A percentile compares a stretch with the other conserved stretches of the same genome.
These are phyloP conservation scores for Nothopassalora personata DNA, from an alignment of 2,329 filamentous ascomycete genomes.

Conservation along the genomic window DNA sequence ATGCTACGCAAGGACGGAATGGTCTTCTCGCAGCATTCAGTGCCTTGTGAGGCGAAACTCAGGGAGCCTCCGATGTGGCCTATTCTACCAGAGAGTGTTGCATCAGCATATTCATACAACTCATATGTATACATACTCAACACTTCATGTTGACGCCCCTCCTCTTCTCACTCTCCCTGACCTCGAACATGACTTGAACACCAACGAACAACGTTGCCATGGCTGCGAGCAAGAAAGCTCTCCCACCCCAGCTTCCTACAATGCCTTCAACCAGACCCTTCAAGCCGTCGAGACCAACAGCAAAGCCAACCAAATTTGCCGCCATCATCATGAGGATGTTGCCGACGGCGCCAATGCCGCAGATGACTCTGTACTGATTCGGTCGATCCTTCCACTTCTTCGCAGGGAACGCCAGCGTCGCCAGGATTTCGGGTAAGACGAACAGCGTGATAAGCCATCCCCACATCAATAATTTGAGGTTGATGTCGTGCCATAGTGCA, in stretches of 20 bases:
- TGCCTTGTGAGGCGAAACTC: too few species aligned
- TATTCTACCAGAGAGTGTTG: not conserved
- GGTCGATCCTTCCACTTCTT: slow-evolving; percentile 65
- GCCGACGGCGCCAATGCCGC: slow-evolving; percentile 70
- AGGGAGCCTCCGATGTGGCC: too few species aligned
- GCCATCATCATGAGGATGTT: slow-evolving; percentile 95
- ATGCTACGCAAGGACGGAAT: too few species aligned
- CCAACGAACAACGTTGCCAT: slow-evolving; percentile 75
- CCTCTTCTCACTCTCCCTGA: slow-evolving; percentile 76
- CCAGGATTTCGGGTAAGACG: slow-evolving; percentile 80
- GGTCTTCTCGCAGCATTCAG: too few species aligned
- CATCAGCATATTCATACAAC: not conserved
- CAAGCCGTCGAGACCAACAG: slow-evolving; percentile 82
- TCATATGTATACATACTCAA: slow-evolving; percentile 35
- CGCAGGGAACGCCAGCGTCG: slow-evolving; percentile 65
- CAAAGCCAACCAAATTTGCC: slow-evolving; percentile 92
- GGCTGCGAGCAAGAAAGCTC: slow-evolving; percentile 66
- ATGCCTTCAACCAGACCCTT: slow-evolving; percentile 71
- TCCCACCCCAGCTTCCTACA: slow-evolving; percentile 67
- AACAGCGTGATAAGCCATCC: slow-evolving; percentile 95
- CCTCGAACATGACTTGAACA: slow-evolving; percentile 93
- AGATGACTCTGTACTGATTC: slow-evolving; percentile 71
- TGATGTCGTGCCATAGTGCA: slow-evolving; percentile 95
- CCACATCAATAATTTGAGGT: slow-evolving; percentile 85
- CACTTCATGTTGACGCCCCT: slow-evolving; percentile 80